Evolutionary conservation across 1,284 basidiomycete species (phyloP).

Genomic region (Nidula niveotomentosa): DNA sequence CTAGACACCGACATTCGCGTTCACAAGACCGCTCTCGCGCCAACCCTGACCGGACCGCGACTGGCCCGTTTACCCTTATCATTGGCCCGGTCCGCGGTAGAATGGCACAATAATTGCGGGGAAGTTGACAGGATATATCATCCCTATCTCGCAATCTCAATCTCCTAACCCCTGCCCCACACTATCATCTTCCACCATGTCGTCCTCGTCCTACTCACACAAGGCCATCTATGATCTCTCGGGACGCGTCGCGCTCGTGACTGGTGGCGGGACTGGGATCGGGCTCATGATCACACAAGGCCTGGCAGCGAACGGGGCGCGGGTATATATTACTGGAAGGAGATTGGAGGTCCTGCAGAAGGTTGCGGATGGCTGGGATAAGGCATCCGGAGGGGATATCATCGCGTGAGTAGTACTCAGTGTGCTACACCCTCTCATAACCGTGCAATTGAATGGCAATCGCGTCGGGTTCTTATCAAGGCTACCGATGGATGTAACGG

Average conservation of each 20-base stretch:
- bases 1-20: too few species aligned
- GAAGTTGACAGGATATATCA: too few species aligned
- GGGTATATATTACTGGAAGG: slow-evolving; percentile 79
- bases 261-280: slow-evolving; percentile 82
- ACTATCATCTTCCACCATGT: too few species aligned
- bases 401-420: slow-evolving; percentile 43
- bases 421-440: too few species aligned
- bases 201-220: slow-evolving; percentile 21
- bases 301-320: slow-evolving; percentile 76
- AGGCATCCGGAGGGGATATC: slow-evolving; percentile 44
- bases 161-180: too few species aligned
- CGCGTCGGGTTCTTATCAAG: slow-evolving; percentile 31
- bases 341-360: slow-evolving; percentile 63
- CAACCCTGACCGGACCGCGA: too few species aligned
- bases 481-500: slow-evolving; percentile 67
- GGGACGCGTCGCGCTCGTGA: slow-evolving; percentile 69
- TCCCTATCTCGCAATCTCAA: too few species aligned
- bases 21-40: too few species aligned
- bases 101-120: too few species aligned
- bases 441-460: not conserved
- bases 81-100: too few species aligned
- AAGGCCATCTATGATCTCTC: slow-evolving; percentile 56
- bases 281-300: slow-evolving; percentile 75
- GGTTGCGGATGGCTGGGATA: slow-evolving; percentile 46
- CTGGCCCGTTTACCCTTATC: too few species aligned